Evolutionary conservation across 768 basidiomycete genomes (phyloP).

Genomic region (Infundibulicybe gibba): DNA sequence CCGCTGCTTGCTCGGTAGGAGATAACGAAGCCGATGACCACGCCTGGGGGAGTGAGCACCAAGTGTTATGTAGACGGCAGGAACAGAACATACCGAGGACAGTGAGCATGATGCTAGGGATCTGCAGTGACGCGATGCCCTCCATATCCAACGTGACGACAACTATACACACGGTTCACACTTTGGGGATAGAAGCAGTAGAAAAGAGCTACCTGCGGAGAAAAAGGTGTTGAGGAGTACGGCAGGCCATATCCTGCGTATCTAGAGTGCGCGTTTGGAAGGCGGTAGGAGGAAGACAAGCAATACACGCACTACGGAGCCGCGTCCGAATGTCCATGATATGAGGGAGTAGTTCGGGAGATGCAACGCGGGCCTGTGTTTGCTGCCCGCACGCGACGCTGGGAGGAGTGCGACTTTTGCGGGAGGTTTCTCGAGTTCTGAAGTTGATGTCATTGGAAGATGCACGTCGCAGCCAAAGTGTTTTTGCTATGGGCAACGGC

Average conservation of each 20-base stretch:
- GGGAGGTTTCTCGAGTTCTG: too few species aligned
- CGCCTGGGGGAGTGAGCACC: conserved; percentile 23
- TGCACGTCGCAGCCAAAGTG: too few species aligned
- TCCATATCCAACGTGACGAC: conserved; percentile 41
- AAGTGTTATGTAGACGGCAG: not conserved
- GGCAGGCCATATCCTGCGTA: conserved; percentile 68
- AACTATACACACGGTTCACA: conserved; percentile 19
- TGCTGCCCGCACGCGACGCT: too few species aligned
- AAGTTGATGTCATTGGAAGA: too few species aligned
- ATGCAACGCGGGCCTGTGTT: too few species aligned
- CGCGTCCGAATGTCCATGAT: conserved; percentile 39
- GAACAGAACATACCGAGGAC: conserved; percentile 43
- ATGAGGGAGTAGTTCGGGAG: conserved; percentile 9
- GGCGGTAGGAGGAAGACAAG: not conserved
- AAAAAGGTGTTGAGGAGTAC: conserved; percentile 59
- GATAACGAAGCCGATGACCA: conserved; percentile 61
- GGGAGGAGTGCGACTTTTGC: too few species aligned
- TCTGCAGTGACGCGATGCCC: conserved; percentile 33
- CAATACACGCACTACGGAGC: conserved; percentile 31
- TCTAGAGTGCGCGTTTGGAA: conserved; percentile 16
- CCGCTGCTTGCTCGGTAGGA: conserved; percentile 62
- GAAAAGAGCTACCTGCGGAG: conserved; percentile 36
- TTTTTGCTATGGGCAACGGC: too few species aligned
- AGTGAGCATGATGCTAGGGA: conserved; percentile 57
- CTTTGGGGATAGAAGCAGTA: not conserved